A percentile compares a stretch with the other conserved stretches of the same genome.
phyloP scores from a whole-genome alignment of 345 rosid genomes.

The Mallotus nudiflorus region DNA sequence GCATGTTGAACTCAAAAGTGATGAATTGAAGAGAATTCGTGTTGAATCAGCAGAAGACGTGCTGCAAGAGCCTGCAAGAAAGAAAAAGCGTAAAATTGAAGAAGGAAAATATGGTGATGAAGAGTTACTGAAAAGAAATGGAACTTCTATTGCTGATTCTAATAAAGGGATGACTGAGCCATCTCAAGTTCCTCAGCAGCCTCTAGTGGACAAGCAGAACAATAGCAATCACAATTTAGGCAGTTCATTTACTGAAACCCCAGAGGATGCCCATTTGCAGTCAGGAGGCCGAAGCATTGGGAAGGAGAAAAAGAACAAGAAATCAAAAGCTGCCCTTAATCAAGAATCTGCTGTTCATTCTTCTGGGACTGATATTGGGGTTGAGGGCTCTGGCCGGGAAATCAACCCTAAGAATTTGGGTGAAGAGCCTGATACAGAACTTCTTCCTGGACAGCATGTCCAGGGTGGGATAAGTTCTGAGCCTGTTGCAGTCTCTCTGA shows the following conservation, averaged over 20 bases:
- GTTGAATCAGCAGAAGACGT: slow-evolving; percentile 17
- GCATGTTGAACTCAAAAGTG: slow-evolving; percentile 3
- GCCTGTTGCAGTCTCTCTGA: slow-evolving; percentile 20
- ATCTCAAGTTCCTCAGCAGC: slow-evolving; percentile 14
- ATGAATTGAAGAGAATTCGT: slow-evolving; percentile 11
- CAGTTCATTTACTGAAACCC: slow-evolving; percentile 16
- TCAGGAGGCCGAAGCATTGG: slow-evolving; percentile 10
- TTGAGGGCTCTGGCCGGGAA: slow-evolving; percentile 14
- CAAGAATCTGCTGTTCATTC: slow-evolving; percentile 26
- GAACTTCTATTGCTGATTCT: slow-evolving; percentile 13
- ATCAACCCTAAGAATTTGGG: slow-evolving; percentile 16
- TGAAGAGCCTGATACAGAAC: slow-evolving; percentile 22
- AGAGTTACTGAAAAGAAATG: slow-evolving; percentile 7
- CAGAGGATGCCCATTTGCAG: slow-evolving; percentile 15
- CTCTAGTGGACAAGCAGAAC: slow-evolving; percentile 17
- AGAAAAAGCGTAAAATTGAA: slow-evolving; percentile 27
- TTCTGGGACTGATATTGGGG: slow-evolving; percentile 15
- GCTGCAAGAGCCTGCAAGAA: slow-evolving; percentile 21
- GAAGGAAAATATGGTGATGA: slow-evolving; percentile 21
- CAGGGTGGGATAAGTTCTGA: slow-evolving; percentile 26
- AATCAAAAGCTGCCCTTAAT: slow-evolving; percentile 23
- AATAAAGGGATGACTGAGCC: slow-evolving; percentile 12
- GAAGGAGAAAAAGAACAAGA: slow-evolving; percentile 35
- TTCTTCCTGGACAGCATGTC: slow-evolving; percentile 14
- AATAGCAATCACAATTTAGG: slow-evolving; percentile 16